These are phyloP conservation scores for Trametes sanguinea DNA, from an alignment of 768 basidiomycete genomes.

Conservation along the genomic window DNA sequence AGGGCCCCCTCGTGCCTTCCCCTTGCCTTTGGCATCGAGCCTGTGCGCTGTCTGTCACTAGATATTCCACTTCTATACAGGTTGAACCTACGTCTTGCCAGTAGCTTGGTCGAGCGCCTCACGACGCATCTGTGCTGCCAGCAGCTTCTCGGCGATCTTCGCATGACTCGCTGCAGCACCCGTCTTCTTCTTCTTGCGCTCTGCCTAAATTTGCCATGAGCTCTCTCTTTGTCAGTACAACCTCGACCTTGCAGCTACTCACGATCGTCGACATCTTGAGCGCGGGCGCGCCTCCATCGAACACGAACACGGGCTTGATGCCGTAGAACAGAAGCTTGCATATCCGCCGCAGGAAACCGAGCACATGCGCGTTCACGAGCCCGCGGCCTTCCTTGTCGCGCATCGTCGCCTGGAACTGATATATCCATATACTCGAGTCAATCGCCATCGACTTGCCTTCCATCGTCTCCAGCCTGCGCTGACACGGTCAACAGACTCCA, in stretches of 20 bases:
- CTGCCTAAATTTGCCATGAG: slow-evolving; percentile 53
- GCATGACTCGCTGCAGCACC: slow-evolving; percentile 87
- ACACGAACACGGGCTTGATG: slow-evolving; percentile 98
- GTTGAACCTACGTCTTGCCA: slow-evolving; percentile 45
- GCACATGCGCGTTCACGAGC: slow-evolving; percentile 89
- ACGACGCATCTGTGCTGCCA: slow-evolving; percentile 90
- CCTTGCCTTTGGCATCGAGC: slow-evolving; percentile 42
- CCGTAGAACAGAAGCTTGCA: slow-evolving; percentile 96
- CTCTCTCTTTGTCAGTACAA: too few species aligned
- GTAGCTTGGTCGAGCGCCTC: slow-evolving; percentile 76
- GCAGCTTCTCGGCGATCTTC: slow-evolving; percentile 85
- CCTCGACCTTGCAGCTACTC: too few species aligned
- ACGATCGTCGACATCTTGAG: slow-evolving; percentile 87
- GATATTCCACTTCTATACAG: too few species aligned
- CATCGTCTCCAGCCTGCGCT: slow-evolving; percentile 81
- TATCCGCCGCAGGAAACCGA: slow-evolving; percentile 89
- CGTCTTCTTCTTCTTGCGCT: slow-evolving; percentile 86
- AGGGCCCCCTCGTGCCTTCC: slow-evolving; percentile 39
- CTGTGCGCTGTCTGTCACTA: too few species aligned
- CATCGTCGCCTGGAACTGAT: slow-evolving; percentile 99
- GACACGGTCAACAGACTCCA: background rate
- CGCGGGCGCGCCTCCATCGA: slow-evolving; percentile 93
- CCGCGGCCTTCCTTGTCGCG: slow-evolving; percentile 93
- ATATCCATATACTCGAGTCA: slow-evolving; percentile 99
- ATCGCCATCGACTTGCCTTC: slow-evolving; percentile 97